Conservation (phyloP, 345 rosid genomes). For the Cardiospermum halicacabum region DNA sequence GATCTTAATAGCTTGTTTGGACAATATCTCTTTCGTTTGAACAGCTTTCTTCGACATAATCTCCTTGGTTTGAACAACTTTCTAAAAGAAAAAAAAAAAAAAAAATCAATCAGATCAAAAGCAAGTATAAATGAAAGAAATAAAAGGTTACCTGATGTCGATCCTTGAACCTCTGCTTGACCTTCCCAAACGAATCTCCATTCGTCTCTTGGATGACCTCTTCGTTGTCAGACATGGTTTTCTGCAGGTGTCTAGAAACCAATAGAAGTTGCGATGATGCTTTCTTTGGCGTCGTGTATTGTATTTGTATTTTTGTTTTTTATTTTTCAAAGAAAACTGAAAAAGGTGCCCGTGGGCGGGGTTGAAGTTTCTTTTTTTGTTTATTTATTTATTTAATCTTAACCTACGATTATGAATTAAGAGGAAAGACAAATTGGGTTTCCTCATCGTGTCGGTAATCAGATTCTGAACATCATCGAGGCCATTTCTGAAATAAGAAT, state of each 20-base stretch:
- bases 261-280: neutral
- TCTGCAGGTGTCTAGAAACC: neutral
- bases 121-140: neutral
- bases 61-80: slow-evolving; percentile 79
- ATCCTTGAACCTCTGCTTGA: slow-evolving; percentile 48
- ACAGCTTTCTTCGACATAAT: slow-evolving; percentile 72
- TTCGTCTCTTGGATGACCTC: slow-evolving; percentile 38
- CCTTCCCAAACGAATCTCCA: slow-evolving; percentile 35
- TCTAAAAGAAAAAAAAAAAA: slow-evolving; percentile 24
- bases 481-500: too few species aligned
- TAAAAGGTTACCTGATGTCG: slow-evolving; percentile 48
- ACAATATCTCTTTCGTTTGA: slow-evolving; percentile 71
- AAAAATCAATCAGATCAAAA: neutral
- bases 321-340: too few species aligned
- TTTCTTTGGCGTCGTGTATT: too few species aligned
- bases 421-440: too few species aligned
- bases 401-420: too few species aligned
- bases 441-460: too few species aligned
- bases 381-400: too few species aligned
- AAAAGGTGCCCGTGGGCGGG: too few species aligned
- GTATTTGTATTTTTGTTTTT: too few species aligned
- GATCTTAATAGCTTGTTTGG: slow-evolving; percentile 89
- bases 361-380: too few species aligned
- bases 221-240: slow-evolving; percentile 43
- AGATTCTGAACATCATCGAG: too few species aligned